Evolutionary conservation across 2,329 filamentous ascomycete genomes (phyloP).

Genomic region (Mycosphaerella sp.): DNA sequence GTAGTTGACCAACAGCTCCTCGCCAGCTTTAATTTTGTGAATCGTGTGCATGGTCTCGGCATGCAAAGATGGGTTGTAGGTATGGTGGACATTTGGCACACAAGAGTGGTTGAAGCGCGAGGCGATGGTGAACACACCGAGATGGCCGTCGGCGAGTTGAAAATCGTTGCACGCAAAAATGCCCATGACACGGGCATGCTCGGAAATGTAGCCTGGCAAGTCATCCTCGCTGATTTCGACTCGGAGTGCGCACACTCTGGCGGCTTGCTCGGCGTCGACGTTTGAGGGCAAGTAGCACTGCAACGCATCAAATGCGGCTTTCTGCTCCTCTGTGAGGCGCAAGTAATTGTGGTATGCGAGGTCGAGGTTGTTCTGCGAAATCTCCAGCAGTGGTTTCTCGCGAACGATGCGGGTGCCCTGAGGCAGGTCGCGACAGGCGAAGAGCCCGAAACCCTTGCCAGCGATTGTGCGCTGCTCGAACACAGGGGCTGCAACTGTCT

Average conservation of each 20-base stretch:
- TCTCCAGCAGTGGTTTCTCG: conserved; percentile 22
- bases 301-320: conserved; percentile 21
- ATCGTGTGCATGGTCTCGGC: conserved; percentile 26
- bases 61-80: conserved; percentile 15
- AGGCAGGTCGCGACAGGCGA: conserved; percentile 21
- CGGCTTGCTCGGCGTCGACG: conserved; percentile 20
- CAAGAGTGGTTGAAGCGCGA: conserved; percentile 28
- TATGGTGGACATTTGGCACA: conserved; percentile 23
- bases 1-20: conserved; percentile 23
- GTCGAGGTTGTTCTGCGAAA: conserved; percentile 13
- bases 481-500: neutral
- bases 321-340: conserved; percentile 14
- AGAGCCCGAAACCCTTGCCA: conserved; percentile 25
- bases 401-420: conserved; percentile 25
- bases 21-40: conserved; percentile 27
- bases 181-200: conserved; percentile 23
- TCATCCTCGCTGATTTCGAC: conserved; percentile 6
- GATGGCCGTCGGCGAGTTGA: conserved; percentile 8
- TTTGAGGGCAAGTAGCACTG: conserved; percentile 14
- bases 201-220: conserved; percentile 10
- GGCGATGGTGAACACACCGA: conserved; percentile 17
- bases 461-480: conserved; percentile 17
- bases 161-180: conserved; percentile 28
- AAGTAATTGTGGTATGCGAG: conserved; percentile 20
- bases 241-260: conserved; percentile 8